A percentile compares a stretch with the other conserved stretches of the same genome.
phyloP scores from a whole-genome alignment of 768 basidiomycete species.

The Kwoniella shandongensis region DNA sequence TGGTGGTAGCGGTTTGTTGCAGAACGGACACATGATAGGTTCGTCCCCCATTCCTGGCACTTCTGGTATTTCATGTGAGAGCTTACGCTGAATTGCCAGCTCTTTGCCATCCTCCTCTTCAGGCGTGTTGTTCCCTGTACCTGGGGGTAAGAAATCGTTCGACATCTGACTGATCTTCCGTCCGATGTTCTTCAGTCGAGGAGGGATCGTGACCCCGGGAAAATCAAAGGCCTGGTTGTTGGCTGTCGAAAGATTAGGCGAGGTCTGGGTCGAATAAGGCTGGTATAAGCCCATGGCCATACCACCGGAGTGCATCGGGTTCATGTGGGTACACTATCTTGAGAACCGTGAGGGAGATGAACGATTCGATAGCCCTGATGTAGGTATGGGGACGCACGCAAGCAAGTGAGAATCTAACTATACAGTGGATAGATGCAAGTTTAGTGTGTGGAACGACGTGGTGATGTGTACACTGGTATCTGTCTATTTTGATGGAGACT shows the following conservation, averaged over 20 bases:
- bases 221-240: constrained; percentile 15
- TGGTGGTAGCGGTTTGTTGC: constrained; percentile 44
- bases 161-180: constrained; percentile 36
- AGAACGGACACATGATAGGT: constrained; percentile 48
- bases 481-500: no score
- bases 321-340: constrained; percentile 1
- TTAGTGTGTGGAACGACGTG: no score
- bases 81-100: neutral
- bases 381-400: no score
- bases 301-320: constrained; percentile 15
- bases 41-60: constrained; percentile 47
- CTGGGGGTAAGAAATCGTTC: constrained; percentile 25
- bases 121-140: neutral
- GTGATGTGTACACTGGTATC: no score
- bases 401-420: no score
- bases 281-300: constrained; percentile 11
- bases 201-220: constrained; percentile 25
- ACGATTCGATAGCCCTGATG: no score
- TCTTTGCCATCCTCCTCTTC: constrained; percentile 1
- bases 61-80: constrained; percentile 8
- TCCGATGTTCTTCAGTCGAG: constrained; percentile 36
- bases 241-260: constrained; percentile 3
- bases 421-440: no score
- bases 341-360: no score
- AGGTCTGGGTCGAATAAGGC: constrained; percentile 10